phyloP scores from a whole-genome alignment of 768 basidiomycete species.

The Mrakia gelida region DNA sequence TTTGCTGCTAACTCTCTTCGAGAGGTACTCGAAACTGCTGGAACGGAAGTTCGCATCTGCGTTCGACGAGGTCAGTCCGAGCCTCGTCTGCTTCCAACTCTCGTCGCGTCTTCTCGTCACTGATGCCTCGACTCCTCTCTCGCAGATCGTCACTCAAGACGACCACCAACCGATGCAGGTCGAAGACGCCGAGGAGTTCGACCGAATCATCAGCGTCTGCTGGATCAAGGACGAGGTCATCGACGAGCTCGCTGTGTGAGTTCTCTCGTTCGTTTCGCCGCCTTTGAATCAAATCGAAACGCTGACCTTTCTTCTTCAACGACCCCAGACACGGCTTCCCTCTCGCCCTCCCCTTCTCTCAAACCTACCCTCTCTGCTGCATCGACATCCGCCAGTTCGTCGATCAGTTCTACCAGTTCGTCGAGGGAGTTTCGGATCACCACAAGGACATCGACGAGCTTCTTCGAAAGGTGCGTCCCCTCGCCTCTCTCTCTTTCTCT shows the following conservation, averaged over 20 bases:
- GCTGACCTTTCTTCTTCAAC: constrained; percentile 31
- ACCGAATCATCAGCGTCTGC: constrained; percentile 69
- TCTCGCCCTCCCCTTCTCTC: constrained; percentile 83
- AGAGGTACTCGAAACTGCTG: constrained; percentile 73
- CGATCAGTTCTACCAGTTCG: constrained; percentile 92
- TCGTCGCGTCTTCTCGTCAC: neutral
- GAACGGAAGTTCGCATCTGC: constrained; percentile 72
- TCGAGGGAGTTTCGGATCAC: constrained; percentile 88
- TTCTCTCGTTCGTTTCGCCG: neutral
- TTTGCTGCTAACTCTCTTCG: constrained; percentile 81
- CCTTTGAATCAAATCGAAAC: no score
- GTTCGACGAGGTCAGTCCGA: constrained; percentile 66
- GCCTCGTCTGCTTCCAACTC: neutral
- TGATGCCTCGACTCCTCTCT: neutral
- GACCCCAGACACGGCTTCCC: constrained; percentile 58
- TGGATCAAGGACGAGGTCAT: constrained; percentile 73
- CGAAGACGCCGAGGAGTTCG: constrained; percentile 56
- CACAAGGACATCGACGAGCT: constrained; percentile 88
- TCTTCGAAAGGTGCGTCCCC: constrained; percentile 64
- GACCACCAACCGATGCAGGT: constrained; percentile 84
- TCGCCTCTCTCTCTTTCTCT: constrained; percentile 1
- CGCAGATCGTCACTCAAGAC: constrained; percentile 74
- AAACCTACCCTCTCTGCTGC: constrained; percentile 90
- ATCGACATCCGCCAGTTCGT: constrained; percentile 86
- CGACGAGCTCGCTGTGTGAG: constrained; percentile 48